Conservation (phyloP, 768 basidiomycete species). For the Sistotremastrum niveocremeum region DNA sequence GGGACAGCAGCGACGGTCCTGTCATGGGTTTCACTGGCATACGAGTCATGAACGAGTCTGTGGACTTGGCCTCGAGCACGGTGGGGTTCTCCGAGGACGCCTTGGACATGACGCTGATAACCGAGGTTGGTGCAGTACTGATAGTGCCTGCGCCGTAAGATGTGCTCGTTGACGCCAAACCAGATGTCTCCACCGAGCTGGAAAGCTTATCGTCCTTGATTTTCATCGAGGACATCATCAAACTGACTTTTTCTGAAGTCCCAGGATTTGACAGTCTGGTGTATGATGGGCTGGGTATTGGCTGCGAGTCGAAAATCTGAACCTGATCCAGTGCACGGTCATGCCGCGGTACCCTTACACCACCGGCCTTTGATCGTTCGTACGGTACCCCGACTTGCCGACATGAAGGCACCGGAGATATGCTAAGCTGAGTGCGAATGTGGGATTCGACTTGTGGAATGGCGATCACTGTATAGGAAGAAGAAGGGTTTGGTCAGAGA, state of each 20-base stretch:
- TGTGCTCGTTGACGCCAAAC: neutral
- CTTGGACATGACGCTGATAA: constrained; percentile 16
- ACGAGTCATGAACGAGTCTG: neutral
- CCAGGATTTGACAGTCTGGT: constrained; percentile 19
- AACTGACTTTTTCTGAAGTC: constrained; percentile 9
- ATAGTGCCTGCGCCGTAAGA: constrained; percentile 5
- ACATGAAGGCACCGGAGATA: constrained; percentile 59
- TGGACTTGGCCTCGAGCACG: too few relatives aligned
- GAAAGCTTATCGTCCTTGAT: neutral
- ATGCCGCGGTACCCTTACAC: constrained; percentile 45
- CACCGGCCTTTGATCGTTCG: constrained; percentile 45
- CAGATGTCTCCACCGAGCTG: neutral
- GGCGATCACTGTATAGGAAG: constrained; percentile 47
- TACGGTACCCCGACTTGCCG: constrained; percentile 71
- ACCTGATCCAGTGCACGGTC: constrained; percentile 43
- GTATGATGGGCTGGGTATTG: constrained; percentile 43
- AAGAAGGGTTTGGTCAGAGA: constrained; percentile 4
- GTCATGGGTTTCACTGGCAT: constrained; percentile 13
- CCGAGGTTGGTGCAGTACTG: constrained; percentile 16
- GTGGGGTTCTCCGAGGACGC: neutral
- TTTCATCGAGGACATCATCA: constrained; percentile 13
- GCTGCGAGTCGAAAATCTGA: constrained; percentile 75
- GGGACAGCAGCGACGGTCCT: constrained; percentile 46
- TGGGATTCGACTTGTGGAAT: constrained; percentile 72
- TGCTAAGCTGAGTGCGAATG: constrained; percentile 53